Percentiles rank a stretch among this genome's conserved stretches.
These are phyloP conservation scores for Lachnellula subtilissima DNA, from an alignment of 2,329 filamentous ascomycete species.

Conservation along the genomic window DNA sequence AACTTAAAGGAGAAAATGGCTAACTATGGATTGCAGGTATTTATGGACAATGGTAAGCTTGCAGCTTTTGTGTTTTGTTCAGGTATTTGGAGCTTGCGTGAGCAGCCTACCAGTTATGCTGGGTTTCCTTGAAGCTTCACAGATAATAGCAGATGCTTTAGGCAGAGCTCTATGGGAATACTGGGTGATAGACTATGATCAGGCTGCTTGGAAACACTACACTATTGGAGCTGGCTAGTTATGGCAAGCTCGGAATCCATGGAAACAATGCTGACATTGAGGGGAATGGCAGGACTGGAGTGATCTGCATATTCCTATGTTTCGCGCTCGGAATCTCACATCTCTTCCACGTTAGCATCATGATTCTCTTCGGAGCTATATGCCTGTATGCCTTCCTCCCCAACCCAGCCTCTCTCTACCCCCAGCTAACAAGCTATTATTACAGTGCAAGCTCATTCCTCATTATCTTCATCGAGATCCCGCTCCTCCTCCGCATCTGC, in stretches of 20 bases:
- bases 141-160: background rate
- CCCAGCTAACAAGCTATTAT: constrained; percentile 7
- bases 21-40: constrained; percentile 48
- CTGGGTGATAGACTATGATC: too few species aligned
- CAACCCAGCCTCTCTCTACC: background rate
- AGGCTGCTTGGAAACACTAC: too few species aligned
- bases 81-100: background rate
- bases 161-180: background rate
- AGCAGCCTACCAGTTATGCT: background rate
- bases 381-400: constrained; percentile 45
- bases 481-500: constrained; percentile 93
- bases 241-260: background rate
- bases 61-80: constrained; percentile 1
- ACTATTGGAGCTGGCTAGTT: too few species aligned
- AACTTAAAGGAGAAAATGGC: constrained; percentile 3
- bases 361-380: constrained; percentile 42
- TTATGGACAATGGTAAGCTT: constrained; percentile 68
- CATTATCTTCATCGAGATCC: constrained; percentile 84
- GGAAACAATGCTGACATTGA: constrained; percentile 10
- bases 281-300: constrained; percentile 52
- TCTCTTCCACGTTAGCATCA: constrained; percentile 52
- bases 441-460: constrained; percentile 63
- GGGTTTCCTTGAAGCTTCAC: background rate
- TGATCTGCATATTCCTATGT: constrained; percentile 66
- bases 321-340: constrained; percentile 65